Base-by-base conservation (phyloP, 768 basidiomycete genomes). In the Austroboletus eburneus region DNA sequence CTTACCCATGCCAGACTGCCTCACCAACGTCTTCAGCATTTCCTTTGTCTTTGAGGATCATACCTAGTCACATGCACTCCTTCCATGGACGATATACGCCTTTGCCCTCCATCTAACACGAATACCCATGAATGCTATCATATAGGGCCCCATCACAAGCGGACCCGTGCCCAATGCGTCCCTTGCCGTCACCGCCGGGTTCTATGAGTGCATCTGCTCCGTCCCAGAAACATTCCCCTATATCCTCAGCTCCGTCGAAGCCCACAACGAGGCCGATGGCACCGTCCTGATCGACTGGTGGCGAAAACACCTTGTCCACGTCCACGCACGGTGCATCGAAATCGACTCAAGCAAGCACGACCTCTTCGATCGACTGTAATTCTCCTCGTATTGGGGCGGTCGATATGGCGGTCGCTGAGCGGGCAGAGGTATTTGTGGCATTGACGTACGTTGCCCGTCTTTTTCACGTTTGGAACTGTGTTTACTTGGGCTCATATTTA, bases 41-140 rank as follows among this genome's bases (percentile, higher is more conserved):
- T 75, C 77, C 1, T 83, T 74, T 46, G 80, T 83, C 2, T 85
- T 83, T 46, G 77, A 81, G 48, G 79, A 81, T 55, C 81, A 80
- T 47, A 71, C 70, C 29, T 83, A 80, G 80, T 80, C 81, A 0
- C 76, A 74, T 39, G 51, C 67, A 0, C 75, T 79, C 3, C 60
- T 79, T 23, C 74, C 75, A 3, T 81, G 77, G 59, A 76, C 78
- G 3, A 42, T 80, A 1, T 79, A 81, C 49, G 77, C 75, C 50
- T 72, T 77, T 45, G 67, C 75, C 0, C 66, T 81, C 43, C 72
- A 79, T 18, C 74, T 77, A 4, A 67, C 73, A 1, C 67, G 69
- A 4, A 69, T 81, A 38, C 83, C 83, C 0, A 56, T 83, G 32
- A 79, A 81, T 38, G 78, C 82, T 1, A 78, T 81, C 50, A 67